Evolutionary conservation across 2,329 filamentous ascomycete genomes (phyloP).

Genomic region (Colletotrichum graminicola): DNA sequence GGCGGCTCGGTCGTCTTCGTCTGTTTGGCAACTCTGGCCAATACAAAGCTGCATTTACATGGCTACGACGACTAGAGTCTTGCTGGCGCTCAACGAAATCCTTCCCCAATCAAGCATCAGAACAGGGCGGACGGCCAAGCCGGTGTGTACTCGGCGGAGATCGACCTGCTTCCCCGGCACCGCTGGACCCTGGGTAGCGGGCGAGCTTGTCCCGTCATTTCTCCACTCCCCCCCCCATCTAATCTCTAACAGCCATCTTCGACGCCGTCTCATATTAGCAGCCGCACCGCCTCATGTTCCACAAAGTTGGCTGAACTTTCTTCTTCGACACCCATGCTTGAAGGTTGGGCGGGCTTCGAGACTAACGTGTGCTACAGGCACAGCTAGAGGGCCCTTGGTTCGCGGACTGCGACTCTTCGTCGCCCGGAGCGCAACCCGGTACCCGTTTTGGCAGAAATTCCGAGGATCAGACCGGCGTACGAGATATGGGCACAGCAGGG

Average conservation of each 20-base stretch:
- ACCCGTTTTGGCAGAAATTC: not conserved
- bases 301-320: conserved; percentile 25
- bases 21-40: not conserved
- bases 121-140: not conserved
- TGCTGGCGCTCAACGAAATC: not conserved
- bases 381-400: not conserved
- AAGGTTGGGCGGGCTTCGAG: not conserved
- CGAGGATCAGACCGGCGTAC: too few species aligned
- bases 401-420: not conserved
- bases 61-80: not conserved
- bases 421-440: not conserved
- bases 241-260: conserved; percentile 21
- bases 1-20: not conserved
- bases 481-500: too few species aligned
- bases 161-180: conserved; percentile 33
- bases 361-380: not conserved
- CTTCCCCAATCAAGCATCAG: not conserved
- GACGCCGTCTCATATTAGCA: conserved; percentile 37
- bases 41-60: too few species aligned
- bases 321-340: not conserved
- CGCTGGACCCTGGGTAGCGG: conserved; percentile 33
- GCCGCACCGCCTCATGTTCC: conserved; percentile 19
- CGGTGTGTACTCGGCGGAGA: conserved; percentile 1
- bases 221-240: conserved; percentile 21
- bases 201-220: conserved; percentile 25